Evolutionary conservation across 2,329 filamentous ascomycete genomes (phyloP).

Genomic region (Ascochyta clinopodiicola): DNA sequence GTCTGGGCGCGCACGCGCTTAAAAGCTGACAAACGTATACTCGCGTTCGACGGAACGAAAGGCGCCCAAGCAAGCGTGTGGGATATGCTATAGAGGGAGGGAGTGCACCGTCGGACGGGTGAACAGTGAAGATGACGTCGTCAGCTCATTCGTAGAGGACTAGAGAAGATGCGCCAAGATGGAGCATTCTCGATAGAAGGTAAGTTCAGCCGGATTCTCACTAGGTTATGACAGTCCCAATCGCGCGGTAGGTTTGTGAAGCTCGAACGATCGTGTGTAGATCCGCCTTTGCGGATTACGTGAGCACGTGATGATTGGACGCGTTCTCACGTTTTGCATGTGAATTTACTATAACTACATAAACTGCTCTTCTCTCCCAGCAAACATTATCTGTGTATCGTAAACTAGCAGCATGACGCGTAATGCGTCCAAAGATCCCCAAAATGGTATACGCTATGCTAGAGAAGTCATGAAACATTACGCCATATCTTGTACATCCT

Average conservation of each 20-base stretch:
- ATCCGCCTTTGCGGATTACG: conserved; percentile 10
- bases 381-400: conserved; percentile 46
- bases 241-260: conserved; percentile 13
- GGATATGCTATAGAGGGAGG: background rate
- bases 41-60: background rate
- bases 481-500: conserved; percentile 30
- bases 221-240: background rate
- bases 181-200: background rate
- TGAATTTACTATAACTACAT: conserved; percentile 14
- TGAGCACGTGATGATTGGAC: conserved; percentile 29
- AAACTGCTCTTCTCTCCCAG: conserved; percentile 5
- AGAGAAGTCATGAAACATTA: conserved; percentile 48
- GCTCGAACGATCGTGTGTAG: conserved; percentile 10
- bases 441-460: conserved; percentile 51
- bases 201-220: conserved; percentile 5
- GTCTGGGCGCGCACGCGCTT: background rate
- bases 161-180: background rate
- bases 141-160: conserved; percentile 1
- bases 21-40: background rate
- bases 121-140: conserved; percentile 15
- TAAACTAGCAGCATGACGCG: conserved; percentile 38
- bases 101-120: background rate
- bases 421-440: conserved; percentile 36
- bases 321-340: conserved; percentile 31
- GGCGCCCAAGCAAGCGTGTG: background rate